A percentile compares a stretch with the other conserved stretches of the same genome.
Conservation (phyloP, 805 yeast genomes). For the Kluyveromyces dobzhanskii region DNA sequence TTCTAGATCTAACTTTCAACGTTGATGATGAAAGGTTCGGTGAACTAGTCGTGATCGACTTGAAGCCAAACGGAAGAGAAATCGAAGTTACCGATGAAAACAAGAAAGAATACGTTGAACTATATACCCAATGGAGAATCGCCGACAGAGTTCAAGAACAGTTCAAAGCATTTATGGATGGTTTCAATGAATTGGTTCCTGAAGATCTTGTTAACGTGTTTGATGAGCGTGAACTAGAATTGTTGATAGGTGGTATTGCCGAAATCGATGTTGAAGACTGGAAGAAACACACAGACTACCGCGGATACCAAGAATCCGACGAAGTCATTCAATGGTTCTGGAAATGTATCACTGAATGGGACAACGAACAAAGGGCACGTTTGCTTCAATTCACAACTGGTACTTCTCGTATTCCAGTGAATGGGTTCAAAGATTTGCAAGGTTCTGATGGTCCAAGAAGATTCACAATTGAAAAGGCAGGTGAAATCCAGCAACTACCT, state of each 20-base stretch:
- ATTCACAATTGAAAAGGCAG: slow-evolving; percentile 97
- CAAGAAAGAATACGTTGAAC: slow-evolving; percentile 90
- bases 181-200: slow-evolving; percentile 95
- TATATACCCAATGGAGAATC: slow-evolving; percentile 93
- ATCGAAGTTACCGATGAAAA: slow-evolving; percentile 92
- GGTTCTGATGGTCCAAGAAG: slow-evolving; percentile 99
- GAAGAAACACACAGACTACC: slow-evolving; percentile 97
- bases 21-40: slow-evolving; percentile 93
- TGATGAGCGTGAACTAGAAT: slow-evolving; percentile 94
- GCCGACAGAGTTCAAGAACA: slow-evolving; percentile 90
- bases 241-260: slow-evolving; percentile 95
- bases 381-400: slow-evolving; percentile 96
- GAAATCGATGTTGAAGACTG: slow-evolving; percentile 98
- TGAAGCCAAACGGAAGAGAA: slow-evolving; percentile 81
- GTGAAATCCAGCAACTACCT: slow-evolving; percentile 86
- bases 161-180: slow-evolving; percentile 92
- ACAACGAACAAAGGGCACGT: slow-evolving; percentile 92
- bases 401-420: slow-evolving; percentile 97
- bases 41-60: slow-evolving; percentile 78
- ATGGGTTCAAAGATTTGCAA: slow-evolving; percentile 96
- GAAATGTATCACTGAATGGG: slow-evolving; percentile 91
- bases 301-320: slow-evolving; percentile 95
- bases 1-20: slow-evolving; percentile 82
- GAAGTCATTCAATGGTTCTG: slow-evolving; percentile 99
- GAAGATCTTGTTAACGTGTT: slow-evolving; percentile 94